These are phyloP conservation scores for Pezicula carpinea DNA, from an alignment of 2,329 filamentous ascomycete genomes.

Conservation along the genomic window DNA sequence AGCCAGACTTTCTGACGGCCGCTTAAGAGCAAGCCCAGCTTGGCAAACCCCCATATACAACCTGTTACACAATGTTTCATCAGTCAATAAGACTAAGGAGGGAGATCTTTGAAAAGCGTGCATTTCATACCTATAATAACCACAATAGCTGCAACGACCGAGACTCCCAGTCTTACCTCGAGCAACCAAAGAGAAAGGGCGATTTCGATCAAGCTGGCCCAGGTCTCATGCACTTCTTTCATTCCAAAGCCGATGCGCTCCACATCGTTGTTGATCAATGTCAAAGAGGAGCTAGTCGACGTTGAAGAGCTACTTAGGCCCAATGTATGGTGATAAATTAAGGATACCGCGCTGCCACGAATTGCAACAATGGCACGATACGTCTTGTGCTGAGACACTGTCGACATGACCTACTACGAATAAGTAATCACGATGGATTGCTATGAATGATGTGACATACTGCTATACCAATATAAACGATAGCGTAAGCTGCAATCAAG, in stretches of 20 bases:
- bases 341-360: constrained; percentile 5
- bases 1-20: constrained; percentile 4
- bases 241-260: constrained; percentile 22
- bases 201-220: constrained; percentile 33
- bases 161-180: constrained; percentile 8
- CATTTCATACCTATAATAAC: constrained; percentile 1
- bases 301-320: constrained; percentile 3
- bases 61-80: neutral
- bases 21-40: constrained; percentile 1
- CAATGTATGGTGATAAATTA: constrained; percentile 6
- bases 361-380: constrained; percentile 1
- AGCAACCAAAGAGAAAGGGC: constrained; percentile 30
- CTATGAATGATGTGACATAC: constrained; percentile 22
- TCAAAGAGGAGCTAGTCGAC: constrained; percentile 8
- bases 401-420: neutral
- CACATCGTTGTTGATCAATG: constrained; percentile 19
- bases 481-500: constrained; percentile 35
- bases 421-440: neutral
- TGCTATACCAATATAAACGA: constrained; percentile 39
- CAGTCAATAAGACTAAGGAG: neutral
- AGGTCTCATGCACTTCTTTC: constrained; percentile 28
- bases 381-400: neutral
- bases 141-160: neutral
- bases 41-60: constrained; percentile 1
- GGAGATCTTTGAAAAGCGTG: neutral